Percentiles rank a stretch among this genome's conserved stretches.
Conservation (phyloP, 2,329 filamentous ascomycete genomes). For the Neofusicoccum kwambonambiense region DNA sequence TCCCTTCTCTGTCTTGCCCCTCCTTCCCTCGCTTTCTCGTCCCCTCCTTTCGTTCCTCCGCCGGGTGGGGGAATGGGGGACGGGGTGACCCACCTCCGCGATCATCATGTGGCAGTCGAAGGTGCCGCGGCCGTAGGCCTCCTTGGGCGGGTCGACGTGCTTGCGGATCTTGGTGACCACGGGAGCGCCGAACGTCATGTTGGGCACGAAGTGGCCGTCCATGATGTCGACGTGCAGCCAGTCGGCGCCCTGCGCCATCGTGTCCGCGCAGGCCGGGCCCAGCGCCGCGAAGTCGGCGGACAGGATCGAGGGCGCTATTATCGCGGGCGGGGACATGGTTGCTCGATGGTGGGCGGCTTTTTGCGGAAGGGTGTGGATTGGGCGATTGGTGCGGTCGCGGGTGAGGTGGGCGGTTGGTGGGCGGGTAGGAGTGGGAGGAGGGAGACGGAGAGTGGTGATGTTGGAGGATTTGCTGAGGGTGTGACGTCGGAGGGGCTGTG, state of each 20-base stretch:
- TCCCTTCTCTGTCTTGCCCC: too few relatives aligned
- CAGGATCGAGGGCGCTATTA: constrained; percentile 97
- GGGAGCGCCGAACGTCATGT: constrained; percentile 94
- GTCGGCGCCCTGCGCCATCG: constrained; percentile 78
- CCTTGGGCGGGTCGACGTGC: constrained; percentile 74
- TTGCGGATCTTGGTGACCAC: constrained; percentile 91
- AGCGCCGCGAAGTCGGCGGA: constrained; percentile 92
- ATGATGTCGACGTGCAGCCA: constrained; percentile 52
- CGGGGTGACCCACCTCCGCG: constrained; percentile 65
- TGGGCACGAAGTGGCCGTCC: constrained; percentile 98
- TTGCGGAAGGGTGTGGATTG: background rate
- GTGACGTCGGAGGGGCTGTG: constrained; percentile 17
- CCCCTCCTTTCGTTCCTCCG: too few relatives aligned
- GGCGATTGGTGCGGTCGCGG: background rate
- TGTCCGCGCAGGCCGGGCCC: constrained; percentile 80
- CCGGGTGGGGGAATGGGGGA: background rate
- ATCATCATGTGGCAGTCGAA: constrained; percentile 99
- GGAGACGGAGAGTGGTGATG: background rate
- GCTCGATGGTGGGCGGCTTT: background rate
- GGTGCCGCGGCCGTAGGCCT: constrained; percentile 75
- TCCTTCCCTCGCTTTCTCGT: too few relatives aligned
- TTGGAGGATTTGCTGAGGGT: background rate
- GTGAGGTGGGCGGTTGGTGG: background rate
- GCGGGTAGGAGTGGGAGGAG: background rate
- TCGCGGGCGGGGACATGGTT: constrained; percentile 75